phyloP scores from a whole-genome alignment of 2,329 filamentous ascomycete genomes.

The Drechslera avenae region DNA sequence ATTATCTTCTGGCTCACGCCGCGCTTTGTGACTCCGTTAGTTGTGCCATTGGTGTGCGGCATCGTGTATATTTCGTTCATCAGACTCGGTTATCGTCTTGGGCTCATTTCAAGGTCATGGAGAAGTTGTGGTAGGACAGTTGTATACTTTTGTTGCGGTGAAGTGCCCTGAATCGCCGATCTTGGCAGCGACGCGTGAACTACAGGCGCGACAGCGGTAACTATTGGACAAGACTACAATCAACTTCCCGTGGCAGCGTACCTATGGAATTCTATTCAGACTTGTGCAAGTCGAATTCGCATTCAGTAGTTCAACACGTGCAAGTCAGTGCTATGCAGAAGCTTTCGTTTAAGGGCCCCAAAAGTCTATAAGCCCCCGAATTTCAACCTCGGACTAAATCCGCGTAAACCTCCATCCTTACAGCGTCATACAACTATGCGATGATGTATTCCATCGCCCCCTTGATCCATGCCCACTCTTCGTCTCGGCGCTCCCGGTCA shows the following conservation, averaged over 20 bases:
- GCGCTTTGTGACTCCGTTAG: slow-evolving; percentile 29
- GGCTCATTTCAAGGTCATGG: slow-evolving; percentile 3
- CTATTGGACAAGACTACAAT: not conserved
- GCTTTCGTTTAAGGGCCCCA: not conserved
- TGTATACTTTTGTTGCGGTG: slow-evolving; percentile 8
- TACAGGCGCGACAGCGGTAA: not conserved
- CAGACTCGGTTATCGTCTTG: not conserved
- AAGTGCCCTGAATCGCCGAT: slow-evolving; percentile 11
- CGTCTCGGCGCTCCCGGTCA: too few species aligned
- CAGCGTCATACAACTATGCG: too few species aligned
- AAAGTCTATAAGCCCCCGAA: not conserved
- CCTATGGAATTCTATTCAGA: not conserved
- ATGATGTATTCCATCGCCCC: too few species aligned
- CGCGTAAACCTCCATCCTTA: too few species aligned
- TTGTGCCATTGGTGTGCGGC: slow-evolving; percentile 31
- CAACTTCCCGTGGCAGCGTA: not conserved
- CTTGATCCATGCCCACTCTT: not conserved
- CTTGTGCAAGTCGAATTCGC: not conserved
- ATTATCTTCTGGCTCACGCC: slow-evolving; percentile 14
- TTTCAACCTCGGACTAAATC: not conserved
- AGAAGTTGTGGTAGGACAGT: slow-evolving; percentile 6
- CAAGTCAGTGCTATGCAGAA: not conserved
- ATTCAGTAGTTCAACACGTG: not conserved
- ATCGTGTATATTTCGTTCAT: slow-evolving; percentile 13
- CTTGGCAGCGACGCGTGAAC: slow-evolving; percentile 27